A percentile compares a stretch with the other conserved stretches of the same genome.
These are phyloP conservation scores for Brassica balearica DNA, from an alignment of 441 rosid species.

Conservation along the genomic window DNA sequence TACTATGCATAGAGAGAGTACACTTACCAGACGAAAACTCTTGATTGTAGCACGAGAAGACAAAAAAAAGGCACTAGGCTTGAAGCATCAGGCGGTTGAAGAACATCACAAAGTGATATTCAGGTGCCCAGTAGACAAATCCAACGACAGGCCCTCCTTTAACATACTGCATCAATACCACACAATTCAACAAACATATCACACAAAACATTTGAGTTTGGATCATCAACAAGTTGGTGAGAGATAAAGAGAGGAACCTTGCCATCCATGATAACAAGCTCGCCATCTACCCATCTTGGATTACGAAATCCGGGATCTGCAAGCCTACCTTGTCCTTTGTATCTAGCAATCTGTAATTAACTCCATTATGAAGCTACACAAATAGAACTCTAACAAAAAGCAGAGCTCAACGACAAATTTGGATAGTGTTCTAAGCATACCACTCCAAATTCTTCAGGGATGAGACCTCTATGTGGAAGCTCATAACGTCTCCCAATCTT, in stretches of 20 bases:
- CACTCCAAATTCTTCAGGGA: constrained; percentile 99
- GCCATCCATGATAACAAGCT: constrained; percentile 94
- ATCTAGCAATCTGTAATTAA: constrained; percentile 75
- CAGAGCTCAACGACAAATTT: background rate
- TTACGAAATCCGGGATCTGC: constrained; percentile 90
- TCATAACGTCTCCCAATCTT: constrained; percentile 91
- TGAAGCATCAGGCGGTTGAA: constrained; percentile 86
- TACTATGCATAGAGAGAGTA: constrained; percentile 4
- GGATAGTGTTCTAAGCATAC: constrained; percentile 45
- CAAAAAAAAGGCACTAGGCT: constrained; percentile 44
- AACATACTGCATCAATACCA: constrained; percentile 63
- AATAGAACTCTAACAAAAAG: background rate
- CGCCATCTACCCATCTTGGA: constrained; percentile 98
- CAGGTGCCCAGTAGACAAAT: constrained; percentile 96
- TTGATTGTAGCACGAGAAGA: constrained; percentile 44
- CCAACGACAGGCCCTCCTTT: constrained; percentile 97
- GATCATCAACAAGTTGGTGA: constrained; percentile 16
- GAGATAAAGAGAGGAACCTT: constrained; percentile 59
- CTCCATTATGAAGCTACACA: constrained; percentile 22
- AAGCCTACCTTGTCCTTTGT: constrained; percentile 96
- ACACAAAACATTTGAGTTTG: constrained; percentile 21
- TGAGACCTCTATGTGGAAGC: constrained; percentile 93
- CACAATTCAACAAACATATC: constrained; percentile 17
- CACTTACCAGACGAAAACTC: constrained; percentile 26
- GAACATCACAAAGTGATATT: constrained; percentile 87